A percentile compares a stretch with the other conserved stretches of the same genome.
phyloP scores from a whole-genome alignment of 2,329 filamentous ascomycete genomes.

The Colletotrichum lini region DNA sequence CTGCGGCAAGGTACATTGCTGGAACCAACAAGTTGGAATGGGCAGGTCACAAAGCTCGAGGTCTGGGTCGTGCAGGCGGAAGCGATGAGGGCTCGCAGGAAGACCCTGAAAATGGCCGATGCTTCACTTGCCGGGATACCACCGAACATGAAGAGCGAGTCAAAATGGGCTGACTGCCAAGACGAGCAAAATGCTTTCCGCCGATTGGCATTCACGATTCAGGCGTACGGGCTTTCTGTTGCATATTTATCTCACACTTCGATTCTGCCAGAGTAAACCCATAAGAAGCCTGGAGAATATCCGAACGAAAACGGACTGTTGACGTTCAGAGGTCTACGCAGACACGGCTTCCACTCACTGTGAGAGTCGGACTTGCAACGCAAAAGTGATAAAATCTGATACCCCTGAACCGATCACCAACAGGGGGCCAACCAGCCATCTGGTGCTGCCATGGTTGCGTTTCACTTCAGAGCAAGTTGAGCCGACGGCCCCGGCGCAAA shows the following conservation, averaged over 20 bases:
- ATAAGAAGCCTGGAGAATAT: too few species aligned
- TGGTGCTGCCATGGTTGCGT: neutral
- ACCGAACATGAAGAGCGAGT: constrained; percentile 11
- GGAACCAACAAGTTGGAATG: neutral
- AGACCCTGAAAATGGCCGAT: neutral
- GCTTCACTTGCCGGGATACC: neutral
- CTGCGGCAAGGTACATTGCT: neutral
- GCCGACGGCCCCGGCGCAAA: constrained; percentile 12
- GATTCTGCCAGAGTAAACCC: neutral
- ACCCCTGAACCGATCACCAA: constrained; percentile 16
- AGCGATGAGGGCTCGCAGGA: neutral
- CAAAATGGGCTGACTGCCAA: constrained; percentile 40
- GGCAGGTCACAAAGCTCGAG: neutral
- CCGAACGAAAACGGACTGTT: neutral
- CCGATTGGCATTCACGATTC: neutral
- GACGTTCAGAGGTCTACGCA: neutral
- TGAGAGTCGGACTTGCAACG: neutral
- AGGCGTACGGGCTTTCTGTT: neutral
- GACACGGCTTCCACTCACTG: too few species aligned
- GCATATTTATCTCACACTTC: too few species aligned
- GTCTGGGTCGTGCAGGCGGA: neutral
- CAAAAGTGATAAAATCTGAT: neutral
- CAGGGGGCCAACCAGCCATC: neutral
- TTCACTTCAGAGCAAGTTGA: constrained; percentile 31
- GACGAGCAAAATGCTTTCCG: constrained; percentile 22